Evolutionary conservation across 2,329 filamentous ascomycete species (phyloP).

Genomic region (Penicillium sp.): DNA sequence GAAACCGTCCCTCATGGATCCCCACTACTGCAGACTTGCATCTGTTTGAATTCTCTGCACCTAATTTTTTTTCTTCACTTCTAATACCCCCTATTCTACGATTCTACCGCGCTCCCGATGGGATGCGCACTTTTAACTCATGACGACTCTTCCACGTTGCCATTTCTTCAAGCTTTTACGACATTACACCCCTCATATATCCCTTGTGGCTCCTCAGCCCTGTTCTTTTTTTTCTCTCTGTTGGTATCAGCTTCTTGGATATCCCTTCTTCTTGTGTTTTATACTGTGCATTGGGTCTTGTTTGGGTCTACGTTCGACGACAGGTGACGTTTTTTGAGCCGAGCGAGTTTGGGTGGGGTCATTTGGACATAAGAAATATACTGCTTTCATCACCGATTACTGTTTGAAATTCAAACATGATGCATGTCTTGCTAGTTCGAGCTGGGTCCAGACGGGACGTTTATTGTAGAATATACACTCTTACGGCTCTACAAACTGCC

Average conservation of each 20-base stretch:
- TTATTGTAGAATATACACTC: not conserved
- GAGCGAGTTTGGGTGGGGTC: slow-evolving; percentile 10
- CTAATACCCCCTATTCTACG: slow-evolving; percentile 22
- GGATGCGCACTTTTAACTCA: slow-evolving; percentile 14
- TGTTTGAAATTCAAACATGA: slow-evolving; percentile 4
- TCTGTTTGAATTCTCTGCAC: slow-evolving; percentile 13
- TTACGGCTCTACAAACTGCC: not conserved
- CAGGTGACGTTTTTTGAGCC: slow-evolving; percentile 13
- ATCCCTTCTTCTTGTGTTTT: slow-evolving; percentile 11
- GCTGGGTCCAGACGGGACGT: not conserved
- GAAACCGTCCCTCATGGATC: not conserved
- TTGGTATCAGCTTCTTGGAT: slow-evolving; percentile 15
- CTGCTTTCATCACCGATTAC: slow-evolving; percentile 1
- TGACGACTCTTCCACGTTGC: slow-evolving; percentile 29
- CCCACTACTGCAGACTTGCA: slow-evolving; percentile 12
- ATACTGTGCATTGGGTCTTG: slow-evolving; percentile 20
- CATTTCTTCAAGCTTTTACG: slow-evolving; percentile 20
- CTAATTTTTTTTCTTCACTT: slow-evolving; percentile 18
- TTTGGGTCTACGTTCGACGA: slow-evolving; percentile 18
- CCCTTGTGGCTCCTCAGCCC: slow-evolving; percentile 22
- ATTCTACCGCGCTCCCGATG: slow-evolving; percentile 11
- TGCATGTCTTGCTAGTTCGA: slow-evolving; percentile 13
- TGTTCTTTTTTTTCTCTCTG: slow-evolving; percentile 11
- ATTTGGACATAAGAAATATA: slow-evolving; percentile 18
- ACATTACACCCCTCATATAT: slow-evolving; percentile 20